Evolutionary conservation across 352 stramenopile species (phyloP).

Genomic region (Pythium brassicae): DNA sequence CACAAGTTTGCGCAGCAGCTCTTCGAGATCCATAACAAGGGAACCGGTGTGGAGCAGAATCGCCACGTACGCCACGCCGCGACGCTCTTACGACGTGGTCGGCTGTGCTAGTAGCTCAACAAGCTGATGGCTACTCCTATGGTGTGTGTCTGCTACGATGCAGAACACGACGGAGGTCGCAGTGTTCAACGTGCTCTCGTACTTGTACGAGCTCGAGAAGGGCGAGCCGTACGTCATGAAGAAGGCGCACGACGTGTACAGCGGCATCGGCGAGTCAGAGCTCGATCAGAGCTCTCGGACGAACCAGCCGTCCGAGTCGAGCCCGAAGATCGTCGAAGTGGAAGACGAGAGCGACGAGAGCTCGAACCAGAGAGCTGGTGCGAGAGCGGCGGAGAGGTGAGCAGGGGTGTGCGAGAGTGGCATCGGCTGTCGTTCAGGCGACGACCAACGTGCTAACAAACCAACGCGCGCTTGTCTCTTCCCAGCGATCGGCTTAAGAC

Average conservation of each 20-base stretch:
- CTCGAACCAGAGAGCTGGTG: conserved; percentile 14
- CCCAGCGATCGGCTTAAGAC: conserved; percentile 24
- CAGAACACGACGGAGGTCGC: conserved; percentile 90
- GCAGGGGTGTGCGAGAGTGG: too few relatives aligned
- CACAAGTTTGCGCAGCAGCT: conserved; percentile 82
- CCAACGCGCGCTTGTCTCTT: neutral
- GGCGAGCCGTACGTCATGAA: conserved; percentile 84
- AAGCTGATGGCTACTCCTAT: neutral
- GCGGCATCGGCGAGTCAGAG: conserved; percentile 65
- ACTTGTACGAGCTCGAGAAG: conserved; percentile 89
- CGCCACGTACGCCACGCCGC: conserved; percentile 84
- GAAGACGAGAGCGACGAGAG: conserved; percentile 12
- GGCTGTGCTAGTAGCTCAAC: neutral
- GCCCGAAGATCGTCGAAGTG: conserved; percentile 24
- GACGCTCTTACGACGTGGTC: neutral
- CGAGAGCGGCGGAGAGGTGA: neutral
- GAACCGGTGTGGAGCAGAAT: conserved; percentile 91
- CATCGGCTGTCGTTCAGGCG: too few relatives aligned
- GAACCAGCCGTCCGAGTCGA: conserved; percentile 9
- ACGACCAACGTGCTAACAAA: neutral
- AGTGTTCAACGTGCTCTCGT: conserved; percentile 90
- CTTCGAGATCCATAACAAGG: conserved; percentile 93
- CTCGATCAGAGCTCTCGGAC: conserved; percentile 8
- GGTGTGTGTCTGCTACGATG: neutral
- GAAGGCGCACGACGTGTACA: conserved; percentile 86